These are phyloP conservation scores for Acer saccharum DNA, from an alignment of 345 rosid species.

Conservation along the genomic window DNA sequence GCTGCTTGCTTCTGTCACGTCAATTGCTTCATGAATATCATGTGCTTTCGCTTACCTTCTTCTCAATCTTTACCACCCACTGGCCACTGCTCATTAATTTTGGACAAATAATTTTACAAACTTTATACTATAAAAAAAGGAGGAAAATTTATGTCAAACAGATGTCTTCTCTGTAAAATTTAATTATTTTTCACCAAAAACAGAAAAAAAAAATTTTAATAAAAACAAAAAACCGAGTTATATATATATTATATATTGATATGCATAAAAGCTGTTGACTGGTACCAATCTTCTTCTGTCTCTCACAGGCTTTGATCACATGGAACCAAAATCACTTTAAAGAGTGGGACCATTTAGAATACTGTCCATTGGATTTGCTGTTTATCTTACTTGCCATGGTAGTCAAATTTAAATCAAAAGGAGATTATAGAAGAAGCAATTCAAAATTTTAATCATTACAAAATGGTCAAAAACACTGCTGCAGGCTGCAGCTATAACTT, in stretches of 20 bases:
- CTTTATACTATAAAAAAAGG: background rate
- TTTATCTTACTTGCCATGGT: background rate
- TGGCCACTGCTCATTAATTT: background rate
- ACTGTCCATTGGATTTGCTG: background rate
- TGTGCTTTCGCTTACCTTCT: constrained; percentile 2
- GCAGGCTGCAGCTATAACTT: background rate
- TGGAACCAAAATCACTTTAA: constrained; percentile 9
- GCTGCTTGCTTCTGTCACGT: constrained; percentile 16
- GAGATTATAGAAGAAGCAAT: background rate
- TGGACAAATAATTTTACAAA: background rate
- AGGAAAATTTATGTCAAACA: background rate
- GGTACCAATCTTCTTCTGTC: background rate
- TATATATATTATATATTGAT: no score
- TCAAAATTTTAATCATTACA: constrained; percentile 6
- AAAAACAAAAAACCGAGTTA: no score
- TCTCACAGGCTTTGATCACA: constrained; percentile 6
- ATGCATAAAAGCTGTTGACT: background rate
- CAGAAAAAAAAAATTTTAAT: no score
- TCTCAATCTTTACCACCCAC: background rate
- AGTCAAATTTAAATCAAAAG: background rate
- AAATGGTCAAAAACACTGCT: background rate
- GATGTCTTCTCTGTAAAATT: background rate
- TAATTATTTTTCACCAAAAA: background rate
- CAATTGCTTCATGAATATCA: constrained; percentile 18
- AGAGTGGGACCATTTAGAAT: constrained; percentile 10